Percentiles rank a stretch among this genome's conserved stretches.
These are phyloP conservation scores for Vitis riparia DNA, from an alignment of 164 flowering plant genomes.

Conservation along the genomic window DNA sequence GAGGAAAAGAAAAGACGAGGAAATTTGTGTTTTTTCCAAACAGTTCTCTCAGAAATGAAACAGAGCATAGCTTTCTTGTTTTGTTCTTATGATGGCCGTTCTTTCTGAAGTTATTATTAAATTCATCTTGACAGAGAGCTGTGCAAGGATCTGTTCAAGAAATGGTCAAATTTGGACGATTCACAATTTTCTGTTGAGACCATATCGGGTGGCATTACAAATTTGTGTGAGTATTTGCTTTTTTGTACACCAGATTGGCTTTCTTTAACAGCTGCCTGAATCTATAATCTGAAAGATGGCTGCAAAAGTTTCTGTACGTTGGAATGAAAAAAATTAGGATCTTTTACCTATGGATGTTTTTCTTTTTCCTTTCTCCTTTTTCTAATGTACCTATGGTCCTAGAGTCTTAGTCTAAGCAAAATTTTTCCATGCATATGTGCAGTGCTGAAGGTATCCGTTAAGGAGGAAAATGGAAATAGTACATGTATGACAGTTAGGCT, in stretches of 20 bases:
- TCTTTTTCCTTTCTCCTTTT: background rate
- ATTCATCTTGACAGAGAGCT: conserved; percentile 44
- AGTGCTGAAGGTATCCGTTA: conserved; percentile 86
- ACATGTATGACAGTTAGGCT: conserved; percentile 65
- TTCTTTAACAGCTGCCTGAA: background rate
- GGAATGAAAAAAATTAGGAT: too few relatives aligned
- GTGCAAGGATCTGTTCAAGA: conserved; percentile 78
- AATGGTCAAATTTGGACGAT: conserved; percentile 73
- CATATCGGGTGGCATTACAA: conserved; percentile 95
- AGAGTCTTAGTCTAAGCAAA: background rate
- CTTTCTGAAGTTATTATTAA: background rate
- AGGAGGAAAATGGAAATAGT: conserved; percentile 49
- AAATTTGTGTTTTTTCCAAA: too few relatives aligned
- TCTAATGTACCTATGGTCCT: background rate
- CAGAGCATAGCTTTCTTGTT: too few relatives aligned
- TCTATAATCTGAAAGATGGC: background rate
- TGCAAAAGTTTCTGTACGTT: too few relatives aligned
- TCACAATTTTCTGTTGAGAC: conserved; percentile 71
- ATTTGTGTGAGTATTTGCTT: conserved; percentile 57
- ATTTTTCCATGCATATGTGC: conserved; percentile 20
- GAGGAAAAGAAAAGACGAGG: too few relatives aligned
- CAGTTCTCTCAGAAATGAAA: too few relatives aligned
- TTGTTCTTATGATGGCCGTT: background rate
- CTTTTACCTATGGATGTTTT: background rate
- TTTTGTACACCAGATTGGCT: conserved; percentile 6